phyloP scores from a whole-genome alignment of 306 rosid species.

The Pueraria montana region DNA sequence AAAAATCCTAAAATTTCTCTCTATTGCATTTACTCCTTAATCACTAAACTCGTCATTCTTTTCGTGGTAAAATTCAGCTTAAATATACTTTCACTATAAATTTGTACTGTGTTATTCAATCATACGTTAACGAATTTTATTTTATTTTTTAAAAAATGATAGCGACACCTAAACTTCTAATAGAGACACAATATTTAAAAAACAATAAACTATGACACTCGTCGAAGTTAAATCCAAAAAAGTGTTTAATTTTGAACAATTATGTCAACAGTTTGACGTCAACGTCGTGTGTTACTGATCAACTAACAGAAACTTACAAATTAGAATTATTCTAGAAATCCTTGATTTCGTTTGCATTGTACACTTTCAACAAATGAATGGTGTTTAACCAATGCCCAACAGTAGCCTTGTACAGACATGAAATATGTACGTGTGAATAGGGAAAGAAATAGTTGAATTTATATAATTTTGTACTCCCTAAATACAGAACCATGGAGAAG shows the following conservation, averaged over 20 bases:
- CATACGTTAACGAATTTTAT: not conserved
- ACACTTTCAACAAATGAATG: constrained; percentile 17
- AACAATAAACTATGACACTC: not conserved
- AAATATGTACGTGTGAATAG: constrained; percentile 25
- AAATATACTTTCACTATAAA: not conserved
- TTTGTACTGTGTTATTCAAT: not conserved
- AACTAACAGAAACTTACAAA: not conserved
- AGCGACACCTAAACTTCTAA: not conserved
- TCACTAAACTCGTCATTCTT: not conserved
- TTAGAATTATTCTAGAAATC: constrained; percentile 7
- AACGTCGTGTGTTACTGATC: not conserved
- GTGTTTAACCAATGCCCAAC: constrained; percentile 27
- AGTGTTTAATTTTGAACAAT: not conserved
- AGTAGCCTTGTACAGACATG: constrained; percentile 12
- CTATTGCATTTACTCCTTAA: not conserved
- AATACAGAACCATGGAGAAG: constrained; percentile 44
- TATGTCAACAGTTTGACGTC: not conserved
- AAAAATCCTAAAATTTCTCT: not conserved
- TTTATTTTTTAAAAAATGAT: not conserved
- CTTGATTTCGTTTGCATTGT: constrained; percentile 8
- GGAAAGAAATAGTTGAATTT: constrained; percentile 38
- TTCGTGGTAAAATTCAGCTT: not conserved
- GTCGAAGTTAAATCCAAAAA: not conserved
- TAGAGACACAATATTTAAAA: not conserved
- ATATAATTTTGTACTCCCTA: constrained; percentile 35